Percentiles rank a stretch among this genome's conserved stretches.
These are phyloP conservation scores for Scleroderma citrinum DNA, from an alignment of 768 basidiomycete species.

Conservation along the genomic window DNA sequence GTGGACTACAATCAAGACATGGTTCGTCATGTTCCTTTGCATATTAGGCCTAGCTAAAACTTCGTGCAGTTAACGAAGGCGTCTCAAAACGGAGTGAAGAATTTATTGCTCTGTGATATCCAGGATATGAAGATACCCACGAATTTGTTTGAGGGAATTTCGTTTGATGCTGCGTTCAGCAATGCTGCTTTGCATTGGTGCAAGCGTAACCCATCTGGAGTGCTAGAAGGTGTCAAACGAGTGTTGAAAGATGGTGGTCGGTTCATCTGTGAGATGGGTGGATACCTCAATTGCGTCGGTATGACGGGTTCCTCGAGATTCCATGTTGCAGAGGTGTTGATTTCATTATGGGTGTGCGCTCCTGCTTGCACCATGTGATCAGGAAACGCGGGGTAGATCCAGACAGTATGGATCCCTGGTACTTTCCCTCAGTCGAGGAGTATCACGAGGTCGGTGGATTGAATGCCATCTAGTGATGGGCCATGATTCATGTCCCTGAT, in stretches of 20 bases:
- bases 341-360: constrained; percentile 48
- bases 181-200: constrained; percentile 86
- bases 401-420: constrained; percentile 69
- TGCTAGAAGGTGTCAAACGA: constrained; percentile 52
- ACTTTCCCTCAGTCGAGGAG: constrained; percentile 68
- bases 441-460: constrained; percentile 46
- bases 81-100: constrained; percentile 37
- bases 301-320: background rate
- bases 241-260: constrained; percentile 66
- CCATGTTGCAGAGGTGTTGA: constrained; percentile 3
- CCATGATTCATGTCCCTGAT: background rate
- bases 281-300: constrained; percentile 70
- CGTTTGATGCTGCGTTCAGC: constrained; percentile 73
- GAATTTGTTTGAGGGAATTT: constrained; percentile 25
- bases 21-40: constrained; percentile 37
- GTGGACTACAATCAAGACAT: constrained; percentile 68
- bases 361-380: constrained; percentile 49
- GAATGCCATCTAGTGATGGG: background rate
- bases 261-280: constrained; percentile 74
- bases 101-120: constrained; percentile 49
- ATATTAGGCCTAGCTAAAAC: background rate
- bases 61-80: constrained; percentile 48
- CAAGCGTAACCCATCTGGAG: constrained; percentile 62
- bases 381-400: constrained; percentile 53
- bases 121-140: constrained; percentile 38